These are phyloP conservation scores for Starmerella apis DNA, from an alignment of 805 yeast genomes.

Conservation along the genomic window DNA sequence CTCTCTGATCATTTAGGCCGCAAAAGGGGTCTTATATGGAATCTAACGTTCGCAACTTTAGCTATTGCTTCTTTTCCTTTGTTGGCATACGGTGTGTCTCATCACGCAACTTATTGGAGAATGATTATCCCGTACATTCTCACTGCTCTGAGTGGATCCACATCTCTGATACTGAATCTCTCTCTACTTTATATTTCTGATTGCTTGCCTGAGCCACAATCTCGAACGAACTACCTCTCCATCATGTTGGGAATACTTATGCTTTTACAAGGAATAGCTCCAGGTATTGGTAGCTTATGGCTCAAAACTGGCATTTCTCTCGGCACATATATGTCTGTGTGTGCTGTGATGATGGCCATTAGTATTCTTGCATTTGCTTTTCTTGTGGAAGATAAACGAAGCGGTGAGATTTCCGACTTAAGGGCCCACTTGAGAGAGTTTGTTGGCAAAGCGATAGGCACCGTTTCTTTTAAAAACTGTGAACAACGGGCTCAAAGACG, in stretches of 20 bases:
- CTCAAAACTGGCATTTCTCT: conserved; percentile 4
- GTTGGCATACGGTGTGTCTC: not conserved
- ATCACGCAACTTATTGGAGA: conserved; percentile 9
- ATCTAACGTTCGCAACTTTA: conserved; percentile 5
- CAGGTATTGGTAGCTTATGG: conserved; percentile 16
- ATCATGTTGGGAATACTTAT: conserved; percentile 13
- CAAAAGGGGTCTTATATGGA: conserved; percentile 17
- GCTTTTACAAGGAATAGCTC: conserved; percentile 17
- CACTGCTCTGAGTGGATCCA: conserved; percentile 15
- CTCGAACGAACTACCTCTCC: conserved; percentile 16
- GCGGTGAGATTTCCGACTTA: not conserved
- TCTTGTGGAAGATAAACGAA: conserved; percentile 4
- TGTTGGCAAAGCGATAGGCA: not conserved
- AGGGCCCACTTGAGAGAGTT: not conserved
- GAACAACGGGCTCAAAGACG: conserved; percentile 8
- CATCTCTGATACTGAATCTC: conserved; percentile 14
- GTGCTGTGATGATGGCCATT: conserved; percentile 1
- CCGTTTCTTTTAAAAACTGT: conserved; percentile 5
- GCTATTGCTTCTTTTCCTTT: conserved; percentile 8
- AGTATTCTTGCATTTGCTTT: not conserved
- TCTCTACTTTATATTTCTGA: conserved; percentile 18
- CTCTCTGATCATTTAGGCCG: conserved; percentile 16
- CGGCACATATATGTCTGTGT: conserved; percentile 4
- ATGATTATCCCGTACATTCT: conserved; percentile 15
- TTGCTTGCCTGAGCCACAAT: conserved; percentile 5